These are phyloP conservation scores for Hygrophila difformis DNA, from an alignment of 257 asterid species.

Conservation along the genomic window DNA sequence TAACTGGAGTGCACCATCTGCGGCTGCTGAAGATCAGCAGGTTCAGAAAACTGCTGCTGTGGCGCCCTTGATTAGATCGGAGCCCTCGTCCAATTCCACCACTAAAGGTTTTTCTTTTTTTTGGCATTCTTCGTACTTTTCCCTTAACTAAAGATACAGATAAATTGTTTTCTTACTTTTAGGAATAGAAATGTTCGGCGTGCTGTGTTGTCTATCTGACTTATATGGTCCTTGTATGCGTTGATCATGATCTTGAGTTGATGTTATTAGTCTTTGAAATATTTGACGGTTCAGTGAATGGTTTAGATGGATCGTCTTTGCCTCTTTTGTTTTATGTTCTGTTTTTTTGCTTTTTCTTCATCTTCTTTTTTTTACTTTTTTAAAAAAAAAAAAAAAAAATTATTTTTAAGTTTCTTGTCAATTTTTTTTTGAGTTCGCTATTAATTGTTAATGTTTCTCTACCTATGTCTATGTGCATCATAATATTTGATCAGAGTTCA, in stretches of 20 bases:
- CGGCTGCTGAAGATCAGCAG: constrained; percentile 22
- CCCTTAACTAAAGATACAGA: too few relatives aligned
- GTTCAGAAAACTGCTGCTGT: constrained; percentile 23
- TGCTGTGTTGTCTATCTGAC: too few relatives aligned
- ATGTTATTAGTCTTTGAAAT: constrained; percentile 2
- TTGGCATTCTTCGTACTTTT: too few relatives aligned
- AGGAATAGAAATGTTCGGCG: background rate
- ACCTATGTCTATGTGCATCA: too few relatives aligned
- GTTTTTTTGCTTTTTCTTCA: too few relatives aligned
- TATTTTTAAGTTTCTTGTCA: constrained; percentile 3
- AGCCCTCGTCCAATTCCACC: constrained; percentile 31
- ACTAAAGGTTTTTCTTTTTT: constrained; percentile 31
- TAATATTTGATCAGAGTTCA: too few relatives aligned
- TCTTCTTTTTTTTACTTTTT: too few relatives aligned
- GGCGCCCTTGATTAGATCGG: constrained; percentile 31
- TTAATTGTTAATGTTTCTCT: too few relatives aligned
- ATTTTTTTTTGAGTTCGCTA: too few relatives aligned
- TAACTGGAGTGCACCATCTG: constrained; percentile 31
- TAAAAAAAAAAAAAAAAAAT: too few relatives aligned
- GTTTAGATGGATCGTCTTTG: constrained; percentile 3
- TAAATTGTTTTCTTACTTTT: constrained; percentile 5
- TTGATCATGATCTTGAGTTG: constrained; percentile 11
- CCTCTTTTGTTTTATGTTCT: background rate
- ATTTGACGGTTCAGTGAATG: constrained; percentile 4
- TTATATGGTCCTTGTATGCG: too few relatives aligned